Evolutionary conservation across 257 asterid species (phyloP).

Genomic region (Paraleonurus japonicus): DNA sequence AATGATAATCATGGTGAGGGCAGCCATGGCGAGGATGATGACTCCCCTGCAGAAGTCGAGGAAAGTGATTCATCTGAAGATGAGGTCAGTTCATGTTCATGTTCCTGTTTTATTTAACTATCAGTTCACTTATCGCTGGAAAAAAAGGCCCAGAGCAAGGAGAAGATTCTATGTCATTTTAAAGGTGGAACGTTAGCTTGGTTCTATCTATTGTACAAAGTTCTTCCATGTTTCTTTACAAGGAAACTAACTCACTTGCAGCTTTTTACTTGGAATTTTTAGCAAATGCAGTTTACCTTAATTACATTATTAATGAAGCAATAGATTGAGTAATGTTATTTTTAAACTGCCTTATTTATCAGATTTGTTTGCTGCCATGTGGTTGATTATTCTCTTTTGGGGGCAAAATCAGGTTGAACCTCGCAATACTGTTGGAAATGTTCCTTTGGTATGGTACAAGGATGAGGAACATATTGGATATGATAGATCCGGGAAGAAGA

Average conservation of each 20-base stretch:
- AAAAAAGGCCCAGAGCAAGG: not conserved
- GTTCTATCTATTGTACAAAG: not conserved
- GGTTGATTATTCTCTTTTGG: conserved; percentile 20
- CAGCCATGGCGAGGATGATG: conserved; percentile 40
- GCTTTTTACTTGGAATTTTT: not conserved
- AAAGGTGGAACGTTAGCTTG: not conserved
- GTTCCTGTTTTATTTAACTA: conserved; percentile 11
- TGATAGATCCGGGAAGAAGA: conserved; percentile 83
- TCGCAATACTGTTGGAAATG: conserved; percentile 87
- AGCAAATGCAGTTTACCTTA: not conserved
- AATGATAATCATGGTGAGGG: conserved; percentile 28
- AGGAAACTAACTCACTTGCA: not conserved
- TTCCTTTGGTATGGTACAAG: conserved; percentile 83
- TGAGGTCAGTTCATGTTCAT: conserved; percentile 47
- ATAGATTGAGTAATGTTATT: not conserved
- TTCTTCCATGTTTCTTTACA: not conserved
- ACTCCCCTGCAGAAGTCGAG: conserved; percentile 46
- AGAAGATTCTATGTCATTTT: not conserved
- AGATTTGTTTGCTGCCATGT: conserved; percentile 7
- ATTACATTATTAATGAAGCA: not conserved
- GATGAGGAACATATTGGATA: conserved; percentile 98
- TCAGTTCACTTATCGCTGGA: not conserved
- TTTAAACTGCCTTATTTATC: not conserved
- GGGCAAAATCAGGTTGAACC: conserved; percentile 66
- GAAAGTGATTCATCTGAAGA: conserved; percentile 91